Base-by-base conservation (phyloP, 2,329 filamentous ascomycete species). In the Amauroascus verrucosus region DNA sequence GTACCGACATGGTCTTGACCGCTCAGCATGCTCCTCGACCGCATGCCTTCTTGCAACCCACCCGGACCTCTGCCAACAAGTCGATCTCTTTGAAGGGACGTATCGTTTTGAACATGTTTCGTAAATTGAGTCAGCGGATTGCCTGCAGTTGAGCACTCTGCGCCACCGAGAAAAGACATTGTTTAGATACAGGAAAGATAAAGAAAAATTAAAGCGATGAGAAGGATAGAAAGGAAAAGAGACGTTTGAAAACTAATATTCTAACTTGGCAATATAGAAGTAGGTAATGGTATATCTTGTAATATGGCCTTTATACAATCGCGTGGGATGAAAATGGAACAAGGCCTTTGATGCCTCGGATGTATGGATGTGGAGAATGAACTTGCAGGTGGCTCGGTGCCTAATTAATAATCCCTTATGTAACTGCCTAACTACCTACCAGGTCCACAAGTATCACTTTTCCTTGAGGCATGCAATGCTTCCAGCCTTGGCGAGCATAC, bases 41-140 rank as follows among this genome's bases (percentile, higher is more conserved):
- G 80, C 75, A 95, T 90, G 63, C 86, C 81, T 66, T 86, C 85
- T 63, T 86, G 78, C 64, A 85, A 75, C 6, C 80, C 83, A 41
- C 79, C 82, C 0, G 86, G 84, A 0, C 82, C 83, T 60, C 84
- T 77, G 58, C 87, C 88, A 56, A 87, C 83, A 57, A 97, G 77
- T 56, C 93, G 82, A 70, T 98, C 93, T 64, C 90, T 80, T 73
- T 97, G 93, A 54, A 97, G 76, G 54, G 87, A 93, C 73, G 90
- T 95, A 75, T 98, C 93, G 78, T 95, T 88, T 67, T 94, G 87
- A 54, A 93, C 88, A 71, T 96, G 90, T 72, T 98, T 98, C 59
- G 90, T 88, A 70, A 98, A 95, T 76, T 97, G 93, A 67, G 88
- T 91, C 64, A 98, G 83, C 54, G 94, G 93, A 71, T 98, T 98